Evolutionary conservation across 2,329 filamentous ascomycete species (phyloP).

Genomic region (Fusarium mexicanum): DNA sequence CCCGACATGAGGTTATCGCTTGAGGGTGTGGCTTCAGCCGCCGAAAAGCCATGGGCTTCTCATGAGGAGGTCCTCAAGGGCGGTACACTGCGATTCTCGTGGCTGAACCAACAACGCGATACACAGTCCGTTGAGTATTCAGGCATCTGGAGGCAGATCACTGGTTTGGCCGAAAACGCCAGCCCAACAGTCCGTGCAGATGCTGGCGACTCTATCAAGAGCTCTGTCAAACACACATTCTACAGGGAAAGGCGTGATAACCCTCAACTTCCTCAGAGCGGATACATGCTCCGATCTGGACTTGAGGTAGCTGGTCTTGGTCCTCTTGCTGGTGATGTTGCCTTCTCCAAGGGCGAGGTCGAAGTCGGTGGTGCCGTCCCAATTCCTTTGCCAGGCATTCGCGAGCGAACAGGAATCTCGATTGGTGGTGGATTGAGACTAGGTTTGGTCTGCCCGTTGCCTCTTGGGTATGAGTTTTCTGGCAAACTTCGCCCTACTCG

Average conservation of each 20-base stretch:
- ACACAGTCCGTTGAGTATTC: slow-evolving; percentile 83
- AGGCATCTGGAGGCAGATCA: slow-evolving; percentile 88
- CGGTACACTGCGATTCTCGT: slow-evolving; percentile 79
- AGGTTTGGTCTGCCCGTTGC: slow-evolving; percentile 84
- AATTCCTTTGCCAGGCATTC: slow-evolving; percentile 74
- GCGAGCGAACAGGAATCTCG: slow-evolving; percentile 78
- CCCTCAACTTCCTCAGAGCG: slow-evolving; percentile 82
- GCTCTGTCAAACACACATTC: slow-evolving; percentile 83
- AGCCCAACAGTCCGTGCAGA: slow-evolving; percentile 85
- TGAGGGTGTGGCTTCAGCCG: slow-evolving; percentile 84
- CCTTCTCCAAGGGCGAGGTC: slow-evolving; percentile 92
- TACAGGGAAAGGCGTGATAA: slow-evolving; percentile 83
- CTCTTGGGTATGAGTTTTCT: slow-evolving; percentile 65
- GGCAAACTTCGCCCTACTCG: slow-evolving; percentile 73
- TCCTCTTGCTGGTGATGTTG: slow-evolving; percentile 84
- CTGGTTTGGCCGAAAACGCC: slow-evolving; percentile 77
- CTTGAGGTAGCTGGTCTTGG: slow-evolving; percentile 90
- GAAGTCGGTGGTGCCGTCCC: slow-evolving; percentile 82
- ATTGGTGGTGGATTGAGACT: slow-evolving; percentile 84
- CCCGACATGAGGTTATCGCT: slow-evolving; percentile 82
- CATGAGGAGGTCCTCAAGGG: slow-evolving; percentile 91
- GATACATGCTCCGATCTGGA: slow-evolving; percentile 81
- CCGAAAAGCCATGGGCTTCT: slow-evolving; percentile 90
- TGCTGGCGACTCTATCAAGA: slow-evolving; percentile 92
- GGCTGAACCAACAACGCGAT: slow-evolving; percentile 71